phyloP scores from a whole-genome alignment of 1,284 basidiomycete genomes.

The Megacollybia platyphylla region DNA sequence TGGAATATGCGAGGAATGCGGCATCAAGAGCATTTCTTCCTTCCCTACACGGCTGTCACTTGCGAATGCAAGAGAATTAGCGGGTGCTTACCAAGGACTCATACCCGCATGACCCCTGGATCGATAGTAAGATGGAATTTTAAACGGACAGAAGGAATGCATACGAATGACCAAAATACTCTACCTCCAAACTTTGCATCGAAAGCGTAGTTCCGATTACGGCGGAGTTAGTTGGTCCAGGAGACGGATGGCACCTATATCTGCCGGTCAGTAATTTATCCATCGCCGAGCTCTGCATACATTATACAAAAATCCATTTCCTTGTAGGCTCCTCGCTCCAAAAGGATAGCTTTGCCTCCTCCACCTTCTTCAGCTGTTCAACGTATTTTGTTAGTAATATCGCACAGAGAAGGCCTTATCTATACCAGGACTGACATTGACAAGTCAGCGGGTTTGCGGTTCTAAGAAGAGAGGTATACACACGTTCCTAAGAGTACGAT shows the following conservation, averaged over 20 bases:
- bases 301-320: slow-evolving; percentile 73
- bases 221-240: slow-evolving; percentile 33
- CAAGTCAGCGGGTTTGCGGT: no score
- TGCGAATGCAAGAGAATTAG: slow-evolving; percentile 1
- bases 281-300: slow-evolving; percentile 20
- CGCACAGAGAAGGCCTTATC: slow-evolving; percentile 2
- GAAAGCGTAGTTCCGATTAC: slow-evolving; percentile 44
- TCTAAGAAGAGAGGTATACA: no score
- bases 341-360: slow-evolving; percentile 64
- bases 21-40: slow-evolving; percentile 79
- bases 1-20: slow-evolving; percentile 68
- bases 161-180: slow-evolving; percentile 58
- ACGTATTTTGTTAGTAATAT: neutral
- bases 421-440: slow-evolving; percentile 37
- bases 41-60: slow-evolving; percentile 35
- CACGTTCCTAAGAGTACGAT: slow-evolving; percentile 70
- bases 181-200: slow-evolving; percentile 43
- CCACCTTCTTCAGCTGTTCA: slow-evolving; percentile 63
- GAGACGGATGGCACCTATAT: slow-evolving; percentile 51
- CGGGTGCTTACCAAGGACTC: slow-evolving; percentile 39
- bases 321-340: slow-evolving; percentile 62
- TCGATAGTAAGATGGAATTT: neutral
- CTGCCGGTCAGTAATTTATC: neutral
- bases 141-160: slow-evolving; percentile 10
- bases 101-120: slow-evolving; percentile 61